Evolutionary conservation across 1,284 basidiomycete genomes (phyloP), one percentile per base, ranked within the genome.

Genomic region (Moniliophthora roreri): DNA sequence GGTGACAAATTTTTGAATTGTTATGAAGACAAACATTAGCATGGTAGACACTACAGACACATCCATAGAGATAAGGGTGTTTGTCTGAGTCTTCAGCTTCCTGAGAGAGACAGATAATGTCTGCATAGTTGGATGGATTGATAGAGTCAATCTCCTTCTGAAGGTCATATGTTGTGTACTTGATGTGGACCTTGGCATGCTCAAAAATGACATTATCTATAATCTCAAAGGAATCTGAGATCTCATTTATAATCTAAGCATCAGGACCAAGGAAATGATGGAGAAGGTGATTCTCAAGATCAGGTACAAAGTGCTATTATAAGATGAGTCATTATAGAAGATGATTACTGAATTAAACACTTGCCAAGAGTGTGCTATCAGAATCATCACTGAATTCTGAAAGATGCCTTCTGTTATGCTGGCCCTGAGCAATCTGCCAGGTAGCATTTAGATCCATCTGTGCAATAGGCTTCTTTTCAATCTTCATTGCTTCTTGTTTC

Each of bases 101-200:
- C 4, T 52, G 55, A 3, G 66, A 59, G 2, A 62, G 53, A 1
- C 73, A 56, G 68, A 77, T 75, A 23, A 78, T 54, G 55, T 76
- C 63, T 2, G 65, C 32, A 32, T 66, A 63, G 1, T 62, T 65
- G 1, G 58, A 46, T 0, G 67, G 70, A 46, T 73, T 77, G 48
- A 79, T 57, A 0, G 60, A 62, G 51, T 79, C 77, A 48, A 72
- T 69, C 5, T 61, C 62, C 3, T 67, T 63, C 0, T 64, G 63
- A 11, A 75, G 49, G 48, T 80, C 69, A 53, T 80, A 79, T 1
- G 72, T 76, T 0, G 73, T 79, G 56, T 74, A 78, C 49, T 78
- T 75, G 48, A 79, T 50, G 0, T 61, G 60, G 15, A 72, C 37
- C 0, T 58, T 57, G 16, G 66, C 63, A 50, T 69, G 64, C 0